Percentiles rank a stretch among this genome's conserved stretches.
These are phyloP conservation scores for Starmerella bombicola DNA, from an alignment of 805 yeast genomes.

Conservation along the genomic window DNA sequence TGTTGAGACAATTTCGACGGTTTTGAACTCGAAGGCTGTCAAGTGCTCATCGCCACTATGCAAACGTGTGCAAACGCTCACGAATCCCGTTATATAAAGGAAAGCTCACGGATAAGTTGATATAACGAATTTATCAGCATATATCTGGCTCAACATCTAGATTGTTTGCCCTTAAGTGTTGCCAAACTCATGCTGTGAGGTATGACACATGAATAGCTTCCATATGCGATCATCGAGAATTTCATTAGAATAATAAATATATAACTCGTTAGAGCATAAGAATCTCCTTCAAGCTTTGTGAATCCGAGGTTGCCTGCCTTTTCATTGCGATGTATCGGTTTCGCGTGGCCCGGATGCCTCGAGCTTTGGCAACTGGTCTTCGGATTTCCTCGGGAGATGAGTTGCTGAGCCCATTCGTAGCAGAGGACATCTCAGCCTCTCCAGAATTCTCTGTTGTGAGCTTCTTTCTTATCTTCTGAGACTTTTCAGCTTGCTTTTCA, in stretches of 20 bases:
- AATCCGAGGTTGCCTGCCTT: conserved; percentile 81
- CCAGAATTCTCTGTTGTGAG: not conserved
- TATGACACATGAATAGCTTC: no score
- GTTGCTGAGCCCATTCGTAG: not conserved
- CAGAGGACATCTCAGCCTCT: not conserved
- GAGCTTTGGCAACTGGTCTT: conserved; percentile 16
- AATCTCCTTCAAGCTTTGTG: conserved; percentile 79
- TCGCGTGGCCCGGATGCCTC: conserved; percentile 60
- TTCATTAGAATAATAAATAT: conserved; percentile 1
- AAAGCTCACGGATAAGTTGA: no score
- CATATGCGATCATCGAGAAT: no score
- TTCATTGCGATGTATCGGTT: conserved; percentile 82
- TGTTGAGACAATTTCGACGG: no score
- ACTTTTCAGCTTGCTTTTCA: conserved; percentile 1
- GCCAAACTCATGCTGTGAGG: no score
- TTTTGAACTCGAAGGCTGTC: no score
- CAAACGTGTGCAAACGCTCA: no score
- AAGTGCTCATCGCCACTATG: no score
- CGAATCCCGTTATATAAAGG: no score
- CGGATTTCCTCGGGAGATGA: not conserved
- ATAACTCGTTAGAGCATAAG: conserved; percentile 49
- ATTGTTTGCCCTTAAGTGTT: no score
- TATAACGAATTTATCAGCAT: no score
- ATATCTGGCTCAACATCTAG: no score
- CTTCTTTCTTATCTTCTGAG: not conserved